Evolutionary conservation across 257 asterid species (phyloP), one percentile per base, ranked within the genome.

Genomic region (Verbascum thapsus): DNA sequence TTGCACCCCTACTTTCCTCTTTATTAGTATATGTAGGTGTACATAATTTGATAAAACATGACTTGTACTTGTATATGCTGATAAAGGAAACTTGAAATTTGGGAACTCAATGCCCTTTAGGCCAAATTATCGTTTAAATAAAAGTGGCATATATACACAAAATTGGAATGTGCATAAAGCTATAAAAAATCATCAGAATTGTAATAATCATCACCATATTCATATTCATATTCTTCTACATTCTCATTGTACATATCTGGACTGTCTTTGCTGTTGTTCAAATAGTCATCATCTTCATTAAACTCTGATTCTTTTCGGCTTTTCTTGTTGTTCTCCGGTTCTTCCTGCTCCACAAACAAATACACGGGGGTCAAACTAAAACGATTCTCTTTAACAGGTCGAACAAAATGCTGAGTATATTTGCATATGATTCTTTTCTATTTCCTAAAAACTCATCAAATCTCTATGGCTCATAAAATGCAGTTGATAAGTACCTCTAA

Each of bases 291-390:
- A 3, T 63, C 42, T 1, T 23, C 23, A 3, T 45, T 67, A 9
- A 35, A 19, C 23, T 59, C 58, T 9, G 42, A 0, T 13, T 55
- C 77, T 10, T 42, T 43, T 54, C 72, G 72, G 17, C 40, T 71
- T 66, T 68, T 81, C 83, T 81, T 75, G 65, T 58, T 40, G 47
- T 22, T 70, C 53, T 57, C 81, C 5, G 61, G 39, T 44, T 38
- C 35, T 53, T 49, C 83, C 86, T 68, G 79, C 55, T 63, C 30
- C 56, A 13, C 52, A 62, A 61, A 68, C 32, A 58, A 48, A 44
- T 26, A 26, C 5, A 26, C 32, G 32, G 32, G 32, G n/a, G n/a
- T n/a, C n/a, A n/a, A n/a, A n/a, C n/a, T n/a, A n/a, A n/a, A n/a
- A n/a, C n/a, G n/a, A n/a, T n/a, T n/a, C n/a, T n/a, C n/a, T n/a